A percentile compares a stretch with the other conserved stretches of the same genome.
phyloP scores from a whole-genome alignment of 352 stramenopile genomes.

The Phytophthora quininea region DNA sequence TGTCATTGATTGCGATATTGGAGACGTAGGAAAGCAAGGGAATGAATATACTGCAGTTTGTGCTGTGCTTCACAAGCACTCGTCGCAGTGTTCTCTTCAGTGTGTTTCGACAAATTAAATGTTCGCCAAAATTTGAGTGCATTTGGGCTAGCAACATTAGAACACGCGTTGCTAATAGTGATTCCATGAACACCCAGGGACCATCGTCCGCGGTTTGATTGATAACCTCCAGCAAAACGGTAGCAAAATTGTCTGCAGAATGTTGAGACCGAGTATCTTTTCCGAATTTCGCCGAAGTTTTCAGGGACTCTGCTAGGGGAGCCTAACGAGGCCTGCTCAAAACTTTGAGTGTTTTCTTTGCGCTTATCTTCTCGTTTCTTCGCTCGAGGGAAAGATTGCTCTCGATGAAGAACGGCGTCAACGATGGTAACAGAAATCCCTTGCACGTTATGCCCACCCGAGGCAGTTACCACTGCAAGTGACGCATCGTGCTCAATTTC shows the following conservation, averaged over 20 bases:
- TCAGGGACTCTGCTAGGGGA: conserved; percentile 14
- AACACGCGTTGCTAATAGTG: conserved; percentile 52
- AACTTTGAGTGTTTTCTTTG: conserved; percentile 17
- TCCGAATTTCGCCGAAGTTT: conserved; percentile 7
- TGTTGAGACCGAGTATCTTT: conserved; percentile 8
- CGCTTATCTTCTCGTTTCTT: conserved; percentile 51
- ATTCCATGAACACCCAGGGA: conserved; percentile 43
- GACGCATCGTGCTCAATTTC: conserved; percentile 52
- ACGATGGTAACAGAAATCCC: conserved; percentile 43
- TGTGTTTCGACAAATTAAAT: conserved; percentile 41
- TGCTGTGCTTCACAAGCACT: conserved; percentile 50
- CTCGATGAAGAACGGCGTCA: conserved; percentile 46
- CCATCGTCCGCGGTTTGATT: conserved; percentile 29
- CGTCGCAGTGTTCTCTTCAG: conserved; percentile 50
- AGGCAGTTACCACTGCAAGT: not conserved
- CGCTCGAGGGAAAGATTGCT: not conserved
- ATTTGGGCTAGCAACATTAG: conserved; percentile 66
- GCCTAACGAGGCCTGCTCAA: conserved; percentile 19
- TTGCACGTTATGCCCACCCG: not conserved
- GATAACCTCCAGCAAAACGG: conserved; percentile 63
- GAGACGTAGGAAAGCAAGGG: conserved; percentile 69
- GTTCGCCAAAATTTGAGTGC: conserved; percentile 49
- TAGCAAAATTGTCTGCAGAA: conserved; percentile 43
- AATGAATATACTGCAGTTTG: conserved; percentile 55
- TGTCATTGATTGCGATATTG: conserved; percentile 60